Conservation (phyloP, 257 asterid species). For the Hygrophila difformis region DNA sequence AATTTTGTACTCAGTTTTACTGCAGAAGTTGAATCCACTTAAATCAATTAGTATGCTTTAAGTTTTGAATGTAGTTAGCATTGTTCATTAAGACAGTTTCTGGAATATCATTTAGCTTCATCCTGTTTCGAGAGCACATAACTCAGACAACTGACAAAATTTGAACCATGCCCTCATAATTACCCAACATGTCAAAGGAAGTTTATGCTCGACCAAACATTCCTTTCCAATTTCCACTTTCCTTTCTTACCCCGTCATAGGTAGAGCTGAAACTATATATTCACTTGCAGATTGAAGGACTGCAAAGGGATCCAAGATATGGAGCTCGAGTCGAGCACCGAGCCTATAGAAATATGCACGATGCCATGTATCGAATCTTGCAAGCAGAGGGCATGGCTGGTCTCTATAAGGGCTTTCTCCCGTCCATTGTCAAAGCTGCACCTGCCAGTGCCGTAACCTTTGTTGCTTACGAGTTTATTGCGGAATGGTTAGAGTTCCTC, state of each 20-base stretch:
- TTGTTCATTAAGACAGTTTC: too few relatives aligned
- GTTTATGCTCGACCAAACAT: too few relatives aligned
- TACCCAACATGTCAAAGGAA: too few relatives aligned
- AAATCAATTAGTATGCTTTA: too few relatives aligned
- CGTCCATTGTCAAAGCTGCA: conserved; percentile 57
- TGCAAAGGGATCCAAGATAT: conserved; percentile 69
- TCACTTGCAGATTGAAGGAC: conserved; percentile 62
- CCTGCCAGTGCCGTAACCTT: conserved; percentile 67
- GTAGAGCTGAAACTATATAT: neutral
- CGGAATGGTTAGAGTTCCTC: conserved; percentile 46
- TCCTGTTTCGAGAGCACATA: too few relatives aligned
- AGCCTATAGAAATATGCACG: conserved; percentile 42
- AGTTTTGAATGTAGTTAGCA: too few relatives aligned
- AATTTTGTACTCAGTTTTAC: too few relatives aligned
- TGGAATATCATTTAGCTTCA: too few relatives aligned
- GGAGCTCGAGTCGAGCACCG: conserved; percentile 76
- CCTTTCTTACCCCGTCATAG: neutral
- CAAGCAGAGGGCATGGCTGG: conserved; percentile 34
- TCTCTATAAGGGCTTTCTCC: conserved; percentile 37
- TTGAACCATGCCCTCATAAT: too few relatives aligned
- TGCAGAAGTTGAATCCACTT: too few relatives aligned
- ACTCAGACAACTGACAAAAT: too few relatives aligned
- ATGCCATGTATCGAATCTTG: conserved; percentile 30
- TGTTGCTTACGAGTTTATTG: conserved; percentile 44
- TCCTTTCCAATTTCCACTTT: neutral